Base-by-base conservation (phyloP, 1,139 yeast genomes). In the Taiozyma sp. region DNA sequence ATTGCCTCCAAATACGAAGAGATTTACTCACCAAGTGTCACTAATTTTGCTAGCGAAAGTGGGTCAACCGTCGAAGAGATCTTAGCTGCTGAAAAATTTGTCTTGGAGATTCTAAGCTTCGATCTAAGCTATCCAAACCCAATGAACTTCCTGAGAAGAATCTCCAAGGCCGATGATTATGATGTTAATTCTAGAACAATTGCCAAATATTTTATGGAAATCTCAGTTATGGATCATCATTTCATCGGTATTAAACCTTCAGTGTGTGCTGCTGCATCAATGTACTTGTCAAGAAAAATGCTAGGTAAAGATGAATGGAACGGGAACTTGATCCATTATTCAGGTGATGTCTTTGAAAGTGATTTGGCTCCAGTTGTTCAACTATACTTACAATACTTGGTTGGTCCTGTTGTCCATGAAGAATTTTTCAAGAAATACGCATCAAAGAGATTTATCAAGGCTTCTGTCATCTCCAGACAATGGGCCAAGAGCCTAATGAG, bases 1-100 rank as follows among this genome's bases (percentile, higher is more conserved):
- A 87, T 92, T 59, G 97, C 98, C 38, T 93, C 97, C 27, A 93
- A 93, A 71, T 91, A 89, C 67, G 98, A 92, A 71, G 98, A 92
- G 70, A 96, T 92, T 46, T 88, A 88, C 65, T 82, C 93, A 10
- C 98, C 98, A 16, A 84, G 95, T 42, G 89, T 91, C 51, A 81
- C 84, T 60, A 88, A 90, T 70, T 91, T 90, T 70, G 92, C 96
- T 13, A 87, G 87, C 66, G 90, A 89, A 61, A 87, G 96, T 45
- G 96, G 89, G 65, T 87, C 91, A 24, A 88, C 87, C 59, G 95
- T 85, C 65, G 92, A 87, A 52, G 96, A 89, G 65, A 88, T 92
- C 50, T 76, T 91, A 61, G 87, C 84, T 64, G 96, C 96, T 41
- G 98, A 92, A 68, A 86, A 85, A 65, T 86, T 82, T 64, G 85